Percentiles rank a stretch among this genome's conserved stretches.
Evolutionary conservation across 306 rosid genomes (phyloP).

Genomic region (Carpinus fangiana): DNA sequence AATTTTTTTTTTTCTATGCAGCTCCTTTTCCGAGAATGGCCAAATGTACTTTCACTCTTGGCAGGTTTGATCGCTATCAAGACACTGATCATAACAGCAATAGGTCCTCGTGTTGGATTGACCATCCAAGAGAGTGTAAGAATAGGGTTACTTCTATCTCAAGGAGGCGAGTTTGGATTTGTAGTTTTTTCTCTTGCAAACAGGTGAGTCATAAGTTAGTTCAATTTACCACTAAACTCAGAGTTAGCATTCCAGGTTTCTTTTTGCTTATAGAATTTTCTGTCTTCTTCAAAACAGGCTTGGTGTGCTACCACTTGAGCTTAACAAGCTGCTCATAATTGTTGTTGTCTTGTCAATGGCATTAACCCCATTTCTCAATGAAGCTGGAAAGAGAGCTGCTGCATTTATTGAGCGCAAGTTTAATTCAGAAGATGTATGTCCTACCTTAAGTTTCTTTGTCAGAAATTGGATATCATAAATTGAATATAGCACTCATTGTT

Average conservation of each 20-base stretch:
- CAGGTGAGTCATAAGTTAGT: slow-evolving; percentile 48
- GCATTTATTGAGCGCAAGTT: slow-evolving; percentile 57
- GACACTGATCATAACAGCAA: slow-evolving; percentile 90
- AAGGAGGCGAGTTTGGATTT: slow-evolving; percentile 97
- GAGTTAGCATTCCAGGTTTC: slow-evolving; percentile 8
- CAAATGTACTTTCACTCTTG: slow-evolving; percentile 91
- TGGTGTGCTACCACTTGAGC: slow-evolving; percentile 98
- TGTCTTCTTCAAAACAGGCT: slow-evolving; percentile 63
- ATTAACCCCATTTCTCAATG: slow-evolving; percentile 89
- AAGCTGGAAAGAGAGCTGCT: slow-evolving; percentile 93
- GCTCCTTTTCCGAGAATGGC: slow-evolving; percentile 97
- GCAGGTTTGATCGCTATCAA: slow-evolving; percentile 88
- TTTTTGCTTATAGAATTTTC: slow-evolving; percentile 27
- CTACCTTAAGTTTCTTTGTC: neutral
- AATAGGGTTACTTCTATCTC: slow-evolving; percentile 95
- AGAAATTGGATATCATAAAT: neutral
- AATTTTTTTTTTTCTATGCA: slow-evolving; percentile 41
- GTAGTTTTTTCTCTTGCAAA: slow-evolving; percentile 96
- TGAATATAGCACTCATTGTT: neutral
- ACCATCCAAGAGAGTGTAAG: slow-evolving; percentile 90
- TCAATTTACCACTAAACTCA: slow-evolving; percentile 11
- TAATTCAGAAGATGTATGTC: slow-evolving; percentile 56
- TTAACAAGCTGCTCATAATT: slow-evolving; percentile 92
- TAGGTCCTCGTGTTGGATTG: slow-evolving; percentile 98
- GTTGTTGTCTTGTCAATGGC: slow-evolving; percentile 99